Evolutionary conservation across 208 protist species (phyloP), one percentile per base, ranked within the genome.

Genomic region (Trypanosoma boissoni): DNA sequence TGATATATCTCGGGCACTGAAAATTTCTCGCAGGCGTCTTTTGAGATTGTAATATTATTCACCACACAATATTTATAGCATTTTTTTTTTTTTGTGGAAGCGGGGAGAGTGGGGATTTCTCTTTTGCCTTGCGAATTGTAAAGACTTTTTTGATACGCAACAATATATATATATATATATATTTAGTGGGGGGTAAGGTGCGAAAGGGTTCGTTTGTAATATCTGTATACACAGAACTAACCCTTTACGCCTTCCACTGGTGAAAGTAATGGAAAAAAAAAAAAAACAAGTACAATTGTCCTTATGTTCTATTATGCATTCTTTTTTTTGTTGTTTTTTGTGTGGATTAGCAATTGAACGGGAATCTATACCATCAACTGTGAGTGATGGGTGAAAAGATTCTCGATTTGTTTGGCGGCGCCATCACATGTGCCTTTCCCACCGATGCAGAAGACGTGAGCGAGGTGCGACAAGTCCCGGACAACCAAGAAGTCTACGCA

Each of bases 401-500:
- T 18, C 68, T 82, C 0, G 60, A 82, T 14, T 55, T 93, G 20
- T 93, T 78, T 68, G 86, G 86, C 28, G 86, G 86, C 1, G 86
- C 86, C 23, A 88, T 93, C 61, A 59, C 54, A 20, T 72, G 72
- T 18, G 9, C 39, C 3, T 43, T 91, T 21, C 76, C 80, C 10
- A 18, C 27, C 7, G 24, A 56, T 26, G 58, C 79, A 50, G 54
- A 52, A 0, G 86, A 93, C 57, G 76, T 86, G 28, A 89, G 80
- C n/a, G 61, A 73, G 36, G 76, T 86, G 20, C 74, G 82, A 2
- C 80, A 87, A 42, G 78, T 93, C 36, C 86, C 86, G 1, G 86
- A 93, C 66, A 74, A 83, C 32, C 83, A 91, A 48, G 82, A 93
- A 45, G 82, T 93, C 50, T 87, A 81, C 66, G 48, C 51, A 0